Base-by-base conservation (phyloP, 148 eudicot species). In the Amaranthus cruentus region DNA sequence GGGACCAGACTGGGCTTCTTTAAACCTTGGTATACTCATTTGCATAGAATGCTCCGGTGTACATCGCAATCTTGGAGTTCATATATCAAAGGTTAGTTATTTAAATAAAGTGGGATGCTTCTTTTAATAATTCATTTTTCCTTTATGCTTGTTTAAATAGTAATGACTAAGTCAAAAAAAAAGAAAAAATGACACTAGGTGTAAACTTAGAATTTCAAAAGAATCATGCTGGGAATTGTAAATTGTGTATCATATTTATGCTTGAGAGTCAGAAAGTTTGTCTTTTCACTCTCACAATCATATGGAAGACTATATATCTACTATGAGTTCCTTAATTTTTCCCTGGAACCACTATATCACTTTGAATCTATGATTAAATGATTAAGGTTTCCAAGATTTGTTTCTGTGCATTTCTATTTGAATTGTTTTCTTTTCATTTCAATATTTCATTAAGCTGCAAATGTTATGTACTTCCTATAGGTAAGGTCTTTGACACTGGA, bases 1-100 rank as follows among this genome's bases (percentile, higher is more conserved):
- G 44, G 97, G 85, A 74, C 98, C 98, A 15, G 98, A 95, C 69
- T 95, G 98, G 98, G 98, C 98, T 68, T 95, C 98, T 62, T 81
- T 95, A 78, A 95, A 95, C 84, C 97, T 95, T 46, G 98, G 98
- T 5, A 81, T 95, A 68, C 93, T 95, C 75, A 80, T 95, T 72
- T 95, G 98, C 82, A 95, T 95, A 49, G 97, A 95, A 77, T 95
- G 98, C 80, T 95, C 98, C 74, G 98, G 98, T 65, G 89, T 95
- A 80, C 98, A 95, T 76, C 97, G 98, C 68, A 95, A 95, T 76
- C 93, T 95, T 80, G 98, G 98, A 51, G 97, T 91, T 55, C 98
- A 95, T 79, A 84, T 95, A 83, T 95, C 98, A 56, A 95, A 95
- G 95, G 98, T 88, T 78, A 78, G 90, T 78, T 54, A 61, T 55